Evolutionary conservation across 2,329 filamentous ascomycete species (phyloP), one percentile per base, ranked within the genome.

Genomic region (Fusarium phyllophilum): DNA sequence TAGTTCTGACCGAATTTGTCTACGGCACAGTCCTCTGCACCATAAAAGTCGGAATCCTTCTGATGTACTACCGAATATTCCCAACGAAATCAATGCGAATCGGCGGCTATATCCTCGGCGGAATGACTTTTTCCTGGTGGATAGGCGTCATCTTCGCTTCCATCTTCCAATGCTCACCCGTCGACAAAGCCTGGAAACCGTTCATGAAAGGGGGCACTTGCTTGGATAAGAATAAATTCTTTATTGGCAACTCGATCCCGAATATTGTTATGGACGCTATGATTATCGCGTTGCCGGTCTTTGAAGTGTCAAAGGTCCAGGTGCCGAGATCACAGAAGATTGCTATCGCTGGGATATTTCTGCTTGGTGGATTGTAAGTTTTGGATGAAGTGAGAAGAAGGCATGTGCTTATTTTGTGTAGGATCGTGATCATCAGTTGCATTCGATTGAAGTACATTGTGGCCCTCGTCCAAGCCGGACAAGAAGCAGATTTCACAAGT

Each of bases 221-320:
- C 10, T 17, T 68, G 10, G 46, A 68, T 15, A 68, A 66, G 34
- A 66, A 68, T 17, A 22, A 29, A 3, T 54, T 66, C 31, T 68
- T 61, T 0, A 59, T 68, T 1, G 36, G 62, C 0, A 68, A 68
- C 36, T 68, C 66, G 10, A 68, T 61, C 8, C 66, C 62, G 0
- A 61, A 68, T 20, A 61, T 68, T 5, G 44, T 68, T 0, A 52
- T 66, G 41, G 62, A 68, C 17, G 62, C 62, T 1, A 38, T 68
- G 62, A 55, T 67, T 6, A 66, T 68, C 5, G 46, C 20, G 8
- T 2, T 68, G 11, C 66, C 65, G 0, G 54, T 67, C 1, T 68
- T 54, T 24, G 62, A 68, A 5, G 48, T 61, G 0, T 67, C 42
- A 0, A 68, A 67, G 31, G 46, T 61, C 5, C 54, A 67, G 22